phyloP scores from a whole-genome alignment of 2,329 filamentous ascomycete species.

The Alternaria tenuissima region DNA sequence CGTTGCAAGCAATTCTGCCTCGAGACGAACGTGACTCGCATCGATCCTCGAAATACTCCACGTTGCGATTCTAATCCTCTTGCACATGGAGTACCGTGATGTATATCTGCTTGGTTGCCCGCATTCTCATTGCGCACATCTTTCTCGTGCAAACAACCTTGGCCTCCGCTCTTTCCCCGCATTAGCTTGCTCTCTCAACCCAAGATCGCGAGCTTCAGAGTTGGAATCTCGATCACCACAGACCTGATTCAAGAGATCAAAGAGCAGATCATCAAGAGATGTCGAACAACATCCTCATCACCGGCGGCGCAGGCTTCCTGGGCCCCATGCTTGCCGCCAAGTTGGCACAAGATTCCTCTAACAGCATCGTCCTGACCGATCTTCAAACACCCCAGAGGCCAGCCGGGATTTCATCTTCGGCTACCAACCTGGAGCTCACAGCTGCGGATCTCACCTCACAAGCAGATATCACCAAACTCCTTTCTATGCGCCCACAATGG shows the following conservation, averaged over 20 bases:
- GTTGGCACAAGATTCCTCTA: neutral
- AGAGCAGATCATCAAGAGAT: neutral
- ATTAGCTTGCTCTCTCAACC: neutral
- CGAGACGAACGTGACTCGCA: slow-evolving; percentile 4
- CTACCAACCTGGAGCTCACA: slow-evolving; percentile 3
- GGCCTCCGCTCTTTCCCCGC: neutral
- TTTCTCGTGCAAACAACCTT: neutral
- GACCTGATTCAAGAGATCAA: neutral
- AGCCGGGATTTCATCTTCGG: slow-evolving; percentile 1
- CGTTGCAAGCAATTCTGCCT: slow-evolving; percentile 3
- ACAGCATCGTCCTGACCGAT: slow-evolving; percentile 7
- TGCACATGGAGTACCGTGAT: neutral
- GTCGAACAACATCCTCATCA: slow-evolving; percentile 6
- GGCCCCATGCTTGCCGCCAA: slow-evolving; percentile 14
- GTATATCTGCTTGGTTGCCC: neutral
- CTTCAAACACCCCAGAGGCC: slow-evolving; percentile 6
- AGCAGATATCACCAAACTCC: slow-evolving; percentile 6
- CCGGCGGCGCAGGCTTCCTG: slow-evolving; percentile 10
- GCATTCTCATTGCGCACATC: neutral
- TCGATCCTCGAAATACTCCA: neutral
- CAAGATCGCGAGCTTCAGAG: neutral
- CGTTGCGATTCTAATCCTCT: too few species aligned
- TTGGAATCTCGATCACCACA: neutral
- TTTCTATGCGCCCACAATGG: slow-evolving; percentile 14
- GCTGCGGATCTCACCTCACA: neutral